Evolutionary conservation across 2,329 filamentous ascomycete genomes (phyloP).

Genomic region (Keithomyces neogunnii): DNA sequence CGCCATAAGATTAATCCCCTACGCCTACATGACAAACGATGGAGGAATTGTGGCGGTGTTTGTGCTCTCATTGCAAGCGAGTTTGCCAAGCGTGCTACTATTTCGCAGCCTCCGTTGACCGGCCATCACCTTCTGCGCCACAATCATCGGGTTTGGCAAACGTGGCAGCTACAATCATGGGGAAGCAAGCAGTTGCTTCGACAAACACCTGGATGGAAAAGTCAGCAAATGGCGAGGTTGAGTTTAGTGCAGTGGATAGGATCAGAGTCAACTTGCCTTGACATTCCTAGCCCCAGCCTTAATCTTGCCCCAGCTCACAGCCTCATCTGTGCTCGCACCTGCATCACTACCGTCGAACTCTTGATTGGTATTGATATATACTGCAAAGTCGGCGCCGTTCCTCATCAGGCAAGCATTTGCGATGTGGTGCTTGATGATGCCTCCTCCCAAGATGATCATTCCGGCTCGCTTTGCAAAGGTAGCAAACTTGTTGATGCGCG

Average conservation of each 20-base stretch:
- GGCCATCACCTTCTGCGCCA: too few species aligned
- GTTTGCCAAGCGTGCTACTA: too few species aligned
- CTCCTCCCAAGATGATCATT: slow-evolving; percentile 92
- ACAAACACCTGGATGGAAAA: slow-evolving; percentile 41
- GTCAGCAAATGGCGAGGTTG: not conserved
- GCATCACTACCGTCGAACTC: slow-evolving; percentile 98
- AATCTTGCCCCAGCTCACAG: slow-evolving; percentile 98
- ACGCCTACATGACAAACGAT: too few species aligned
- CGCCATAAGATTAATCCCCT: too few species aligned
- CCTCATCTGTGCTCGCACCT: slow-evolving; percentile 89
- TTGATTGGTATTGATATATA: slow-evolving; percentile 95
- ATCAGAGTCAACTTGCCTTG: slow-evolving; percentile 52
- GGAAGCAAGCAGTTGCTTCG: slow-evolving; percentile 57
- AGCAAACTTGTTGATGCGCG: slow-evolving; percentile 84
- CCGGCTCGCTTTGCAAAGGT: slow-evolving; percentile 80
- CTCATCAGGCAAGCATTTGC: slow-evolving; percentile 96
- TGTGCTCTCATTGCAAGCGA: too few species aligned
- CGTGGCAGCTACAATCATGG: slow-evolving; percentile 58
- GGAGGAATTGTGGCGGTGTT: too few species aligned
- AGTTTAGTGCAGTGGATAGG: too few species aligned
- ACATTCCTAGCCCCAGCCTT: slow-evolving; percentile 80
- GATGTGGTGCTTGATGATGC: slow-evolving; percentile 97
- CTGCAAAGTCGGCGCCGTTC: slow-evolving; percentile 94
- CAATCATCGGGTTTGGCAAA: slow-evolving; percentile 45
- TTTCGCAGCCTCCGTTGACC: too few species aligned